phyloP scores from a whole-genome alignment of 1,284 basidiomycete genomes.

The Malassezia pachydermatis region DNA sequence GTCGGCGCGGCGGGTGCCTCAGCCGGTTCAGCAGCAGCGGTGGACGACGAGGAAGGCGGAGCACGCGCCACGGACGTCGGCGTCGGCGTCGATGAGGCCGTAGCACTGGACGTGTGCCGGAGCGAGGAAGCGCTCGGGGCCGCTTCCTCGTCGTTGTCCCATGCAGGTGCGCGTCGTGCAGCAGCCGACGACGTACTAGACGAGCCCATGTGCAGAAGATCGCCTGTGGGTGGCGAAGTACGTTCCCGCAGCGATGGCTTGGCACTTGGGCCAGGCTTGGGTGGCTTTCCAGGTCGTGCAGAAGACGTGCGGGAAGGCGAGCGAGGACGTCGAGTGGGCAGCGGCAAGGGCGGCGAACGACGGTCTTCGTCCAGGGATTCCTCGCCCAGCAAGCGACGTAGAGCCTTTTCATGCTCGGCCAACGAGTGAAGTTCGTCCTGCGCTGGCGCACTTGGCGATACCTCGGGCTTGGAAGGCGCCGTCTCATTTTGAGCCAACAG shows the following conservation, averaged over 20 bases:
- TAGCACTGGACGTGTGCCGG: neutral
- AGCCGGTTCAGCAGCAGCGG: neutral
- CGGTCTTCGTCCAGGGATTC: no score
- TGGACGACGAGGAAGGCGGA: neutral
- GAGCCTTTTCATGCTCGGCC: conserved; percentile 12
- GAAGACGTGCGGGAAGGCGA: no score
- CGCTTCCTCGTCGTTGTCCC: neutral
- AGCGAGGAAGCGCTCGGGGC: neutral
- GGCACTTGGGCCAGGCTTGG: neutral
- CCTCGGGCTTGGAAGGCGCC: neutral
- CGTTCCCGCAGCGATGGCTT: neutral
- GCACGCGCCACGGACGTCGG: neutral
- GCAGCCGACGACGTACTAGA: neutral
- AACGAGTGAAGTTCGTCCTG: conserved; percentile 4
- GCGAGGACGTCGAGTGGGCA: no score
- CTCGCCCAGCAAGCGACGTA: neutral
- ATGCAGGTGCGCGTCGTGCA: neutral
- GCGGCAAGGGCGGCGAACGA: no score
- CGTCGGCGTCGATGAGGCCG: neutral
- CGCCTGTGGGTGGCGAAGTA: neutral
- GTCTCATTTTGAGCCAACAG: neutral
- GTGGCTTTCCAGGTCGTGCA: no score
- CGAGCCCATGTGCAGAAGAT: neutral
- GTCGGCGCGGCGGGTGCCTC: neutral
- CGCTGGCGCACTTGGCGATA: neutral